Evolutionary conservation across 345 rosid species (phyloP).

Genomic region (Durio zibethinus): DNA sequence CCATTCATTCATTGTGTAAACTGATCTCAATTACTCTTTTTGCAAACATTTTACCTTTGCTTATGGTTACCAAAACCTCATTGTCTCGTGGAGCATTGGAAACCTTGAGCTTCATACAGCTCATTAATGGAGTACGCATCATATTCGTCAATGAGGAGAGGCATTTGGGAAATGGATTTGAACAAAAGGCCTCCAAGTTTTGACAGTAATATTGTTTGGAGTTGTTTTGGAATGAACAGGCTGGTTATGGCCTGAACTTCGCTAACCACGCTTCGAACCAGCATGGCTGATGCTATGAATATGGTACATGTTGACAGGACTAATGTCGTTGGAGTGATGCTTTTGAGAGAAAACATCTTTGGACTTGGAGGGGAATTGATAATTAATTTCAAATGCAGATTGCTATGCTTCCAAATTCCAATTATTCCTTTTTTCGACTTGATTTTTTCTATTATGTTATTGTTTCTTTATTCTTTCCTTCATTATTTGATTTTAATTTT

Average conservation of each 20-base stretch:
- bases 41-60: constrained; percentile 14
- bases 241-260: not conserved
- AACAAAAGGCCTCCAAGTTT: constrained; percentile 1
- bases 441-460: too few relatives aligned
- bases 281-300: constrained; percentile 14
- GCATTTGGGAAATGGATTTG: not conserved
- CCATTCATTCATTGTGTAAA: constrained; percentile 21
- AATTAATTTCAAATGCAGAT: too few relatives aligned
- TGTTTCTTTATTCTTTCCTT: too few relatives aligned
- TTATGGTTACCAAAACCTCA: constrained; percentile 8
- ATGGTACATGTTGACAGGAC: constrained; percentile 17
- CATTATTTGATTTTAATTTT: too few relatives aligned
- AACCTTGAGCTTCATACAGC: not conserved
- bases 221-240: not conserved
- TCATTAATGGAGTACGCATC: not conserved
- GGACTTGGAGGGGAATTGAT: not conserved
- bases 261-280: not conserved
- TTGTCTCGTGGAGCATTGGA: not conserved
- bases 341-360: constrained; percentile 19
- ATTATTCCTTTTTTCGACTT: too few relatives aligned
- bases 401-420: too few relatives aligned
- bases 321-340: constrained; percentile 21
- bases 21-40: constrained; percentile 7
- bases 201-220: not conserved
- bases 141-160: not conserved